phyloP scores from a whole-genome alignment of 169 alveolate genomes.

The Plasmodium gonderi region DNA sequence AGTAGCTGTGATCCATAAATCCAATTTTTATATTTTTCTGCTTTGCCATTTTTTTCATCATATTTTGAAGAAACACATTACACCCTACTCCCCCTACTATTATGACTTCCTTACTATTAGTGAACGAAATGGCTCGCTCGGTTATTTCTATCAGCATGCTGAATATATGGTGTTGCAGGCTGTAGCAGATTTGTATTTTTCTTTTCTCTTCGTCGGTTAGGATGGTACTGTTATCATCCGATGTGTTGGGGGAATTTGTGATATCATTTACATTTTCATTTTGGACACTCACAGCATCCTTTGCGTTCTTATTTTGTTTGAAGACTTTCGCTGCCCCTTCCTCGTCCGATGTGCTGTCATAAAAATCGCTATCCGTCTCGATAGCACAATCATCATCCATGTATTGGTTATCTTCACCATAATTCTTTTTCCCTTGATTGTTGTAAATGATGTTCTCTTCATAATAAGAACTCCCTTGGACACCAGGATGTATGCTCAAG shows the following conservation, averaged over 20 bases:
- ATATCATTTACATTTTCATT: not conserved
- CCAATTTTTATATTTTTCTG: slow-evolving; percentile 96
- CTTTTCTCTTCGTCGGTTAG: slow-evolving; percentile 72
- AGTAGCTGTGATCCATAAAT: slow-evolving; percentile 99
- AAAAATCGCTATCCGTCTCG: slow-evolving; percentile 54
- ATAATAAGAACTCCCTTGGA: slow-evolving; percentile 60
- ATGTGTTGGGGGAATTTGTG: not conserved
- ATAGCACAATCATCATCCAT: slow-evolving; percentile 34
- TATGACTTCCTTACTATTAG: slow-evolving; percentile 94
- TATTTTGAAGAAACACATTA: slow-evolving; percentile 95
- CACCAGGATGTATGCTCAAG: not conserved
- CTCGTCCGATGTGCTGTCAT: slow-evolving; percentile 15
- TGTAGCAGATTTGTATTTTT: slow-evolving; percentile 93
- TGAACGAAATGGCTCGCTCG: slow-evolving; percentile 99
- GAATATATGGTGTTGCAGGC: slow-evolving; percentile 96
- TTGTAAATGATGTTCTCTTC: slow-evolving; percentile 48
- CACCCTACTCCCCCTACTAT: slow-evolving; percentile 99
- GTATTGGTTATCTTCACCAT: slow-evolving; percentile 18
- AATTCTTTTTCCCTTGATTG: slow-evolving; percentile 25
- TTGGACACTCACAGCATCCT: no score
- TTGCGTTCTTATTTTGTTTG: no score
- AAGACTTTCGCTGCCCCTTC: slow-evolving; percentile 72
- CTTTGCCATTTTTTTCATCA: slow-evolving; percentile 96
- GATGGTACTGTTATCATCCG: slow-evolving; percentile 65
- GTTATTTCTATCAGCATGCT: slow-evolving; percentile 98